A percentile compares a stretch with the other conserved stretches of the same genome.
phyloP scores from a whole-genome alignment of 1,284 basidiomycete species.

The Phaffia rhodozyma region DNA sequence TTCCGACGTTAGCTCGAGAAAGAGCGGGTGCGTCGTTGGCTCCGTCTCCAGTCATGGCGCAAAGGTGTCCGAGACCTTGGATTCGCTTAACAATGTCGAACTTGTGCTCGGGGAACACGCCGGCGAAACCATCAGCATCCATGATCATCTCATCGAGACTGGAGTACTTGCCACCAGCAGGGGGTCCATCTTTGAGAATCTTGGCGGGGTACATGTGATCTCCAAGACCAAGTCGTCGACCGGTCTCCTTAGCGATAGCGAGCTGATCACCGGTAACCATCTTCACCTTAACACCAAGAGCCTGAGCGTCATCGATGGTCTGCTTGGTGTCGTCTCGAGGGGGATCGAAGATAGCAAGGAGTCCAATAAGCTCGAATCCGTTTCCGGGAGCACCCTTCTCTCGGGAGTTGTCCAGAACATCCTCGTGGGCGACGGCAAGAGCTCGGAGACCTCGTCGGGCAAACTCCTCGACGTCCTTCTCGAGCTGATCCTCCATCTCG shows the following conservation, averaged over 20 bases:
- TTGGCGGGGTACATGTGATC: constrained; percentile 96
- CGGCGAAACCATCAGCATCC: constrained; percentile 57
- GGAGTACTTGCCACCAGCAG: constrained; percentile 58
- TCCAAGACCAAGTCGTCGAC: constrained; percentile 87
- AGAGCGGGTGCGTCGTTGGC: constrained; percentile 91
- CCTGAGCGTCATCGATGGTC: constrained; percentile 92
- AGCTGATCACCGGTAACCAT: constrained; percentile 99
- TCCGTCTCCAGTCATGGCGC: constrained; percentile 93
- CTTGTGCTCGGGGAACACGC: constrained; percentile 96
- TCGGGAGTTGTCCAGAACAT: constrained; percentile 58
- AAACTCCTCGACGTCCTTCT: constrained; percentile 91
- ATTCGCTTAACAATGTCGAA: constrained; percentile 85
- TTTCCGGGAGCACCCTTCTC: constrained; percentile 74
- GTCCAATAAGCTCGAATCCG: constrained; percentile 93
- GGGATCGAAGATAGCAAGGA: constrained; percentile 95
- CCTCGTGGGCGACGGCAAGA: constrained; percentile 90
- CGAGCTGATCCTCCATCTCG: constrained; percentile 77
- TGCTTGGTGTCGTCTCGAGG: constrained; percentile 97
- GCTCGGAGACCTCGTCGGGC: constrained; percentile 93
- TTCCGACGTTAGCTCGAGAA: constrained; percentile 90
- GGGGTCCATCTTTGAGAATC: constrained; percentile 84
- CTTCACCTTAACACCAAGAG: constrained; percentile 95
- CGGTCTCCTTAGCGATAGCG: constrained; percentile 98
- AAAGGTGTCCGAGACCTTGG: constrained; percentile 76
- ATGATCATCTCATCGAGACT: constrained; percentile 82